Evolutionary conservation across 331 rosid genomes (phyloP), one percentile per base, ranked within the genome.

Genomic region (Saraca asoca): DNA sequence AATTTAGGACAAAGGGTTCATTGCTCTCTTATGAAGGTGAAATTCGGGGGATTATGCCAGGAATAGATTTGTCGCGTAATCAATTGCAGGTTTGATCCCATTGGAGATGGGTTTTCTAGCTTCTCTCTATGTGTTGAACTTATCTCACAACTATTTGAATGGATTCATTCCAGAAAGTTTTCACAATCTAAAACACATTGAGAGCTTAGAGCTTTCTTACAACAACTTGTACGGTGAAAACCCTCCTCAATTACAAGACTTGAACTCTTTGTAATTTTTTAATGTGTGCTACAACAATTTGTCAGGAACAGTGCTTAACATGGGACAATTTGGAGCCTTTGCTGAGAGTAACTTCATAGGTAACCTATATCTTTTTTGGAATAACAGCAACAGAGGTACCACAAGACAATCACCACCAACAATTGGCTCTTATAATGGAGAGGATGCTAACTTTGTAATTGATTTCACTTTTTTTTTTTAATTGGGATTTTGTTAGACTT

Each of bases 401-500:
- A 0, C 51, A 7, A 39, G 31, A 24, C 31, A 7, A 0, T 0
- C 0, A 0, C 44, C 50, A 12, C 46, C 37, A 18, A 6, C 35
- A 34, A 9, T 44, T 39, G 2, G 3, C 43, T 3, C 39, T 9
- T 33, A 3, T 19, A 18, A 53, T 34, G 60, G 4, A 66, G 14
- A 39, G 4, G 51, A 50, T 6, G 19, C 37, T 43, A n/a, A 48
- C 43, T 8, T 9, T 3, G 2, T 7, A 31, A 10, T 69, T 56
- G 74, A 69, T n/a, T 9, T 69, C 6, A 55, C 19, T 14, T 16
- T 31, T 8, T 55, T 69, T 7, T 31, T n/a, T n/a, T n/a, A n/a
- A 7, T 7, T 69, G 57, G 57, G 55, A 55, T 33, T 69, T 69
- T 56, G 65, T n/a, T n/a, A n/a, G n/a, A n/a, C n/a, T n/a, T n/a